Conservation (phyloP, 371 early-diverging fungal genomes). For the Blyttiomyces sp. region DNA sequence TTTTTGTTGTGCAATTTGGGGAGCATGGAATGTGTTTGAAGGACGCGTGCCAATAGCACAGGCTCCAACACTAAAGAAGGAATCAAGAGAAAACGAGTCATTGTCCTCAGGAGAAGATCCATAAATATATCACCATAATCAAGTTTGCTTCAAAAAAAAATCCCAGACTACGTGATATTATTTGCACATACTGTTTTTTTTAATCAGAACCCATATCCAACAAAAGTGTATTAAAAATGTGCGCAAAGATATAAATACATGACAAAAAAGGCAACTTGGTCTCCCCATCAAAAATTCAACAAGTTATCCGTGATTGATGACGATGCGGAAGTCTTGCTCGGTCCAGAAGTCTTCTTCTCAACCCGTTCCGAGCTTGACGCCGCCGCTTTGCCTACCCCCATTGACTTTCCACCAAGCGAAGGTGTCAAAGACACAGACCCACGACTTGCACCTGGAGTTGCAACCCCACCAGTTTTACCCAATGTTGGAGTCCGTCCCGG, state of each 20-base stretch:
- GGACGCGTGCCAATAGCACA: conserved; percentile 20
- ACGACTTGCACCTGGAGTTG: background rate
- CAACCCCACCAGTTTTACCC: background rate
- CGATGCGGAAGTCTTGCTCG: too few species aligned
- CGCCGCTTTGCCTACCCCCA: background rate
- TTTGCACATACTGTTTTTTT: too few species aligned
- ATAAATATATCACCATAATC: too few species aligned
- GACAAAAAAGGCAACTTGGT: background rate
- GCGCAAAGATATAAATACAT: too few species aligned
- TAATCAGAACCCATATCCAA: too few species aligned
- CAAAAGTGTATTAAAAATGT: too few species aligned
- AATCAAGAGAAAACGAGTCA: background rate
- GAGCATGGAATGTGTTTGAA: conserved; percentile 19
- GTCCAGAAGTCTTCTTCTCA: too few species aligned
- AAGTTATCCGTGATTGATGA: conserved; percentile 23
- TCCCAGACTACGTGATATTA: too few species aligned
- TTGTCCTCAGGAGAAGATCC: too few species aligned
- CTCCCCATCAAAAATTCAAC: conserved; percentile 15
- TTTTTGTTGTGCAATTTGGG: conserved; percentile 28
- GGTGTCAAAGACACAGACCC: background rate
- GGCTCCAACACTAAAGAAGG: background rate
- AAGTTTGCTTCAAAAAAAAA: too few species aligned
- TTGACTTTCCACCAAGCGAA: background rate
- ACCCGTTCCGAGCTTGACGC: background rate
- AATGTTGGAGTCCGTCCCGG: background rate